Percentiles rank a stretch among this genome's conserved stretches.
Conservation (phyloP, 202 grass and related monocot genomes). For the Hordeum pubiflorum region DNA sequence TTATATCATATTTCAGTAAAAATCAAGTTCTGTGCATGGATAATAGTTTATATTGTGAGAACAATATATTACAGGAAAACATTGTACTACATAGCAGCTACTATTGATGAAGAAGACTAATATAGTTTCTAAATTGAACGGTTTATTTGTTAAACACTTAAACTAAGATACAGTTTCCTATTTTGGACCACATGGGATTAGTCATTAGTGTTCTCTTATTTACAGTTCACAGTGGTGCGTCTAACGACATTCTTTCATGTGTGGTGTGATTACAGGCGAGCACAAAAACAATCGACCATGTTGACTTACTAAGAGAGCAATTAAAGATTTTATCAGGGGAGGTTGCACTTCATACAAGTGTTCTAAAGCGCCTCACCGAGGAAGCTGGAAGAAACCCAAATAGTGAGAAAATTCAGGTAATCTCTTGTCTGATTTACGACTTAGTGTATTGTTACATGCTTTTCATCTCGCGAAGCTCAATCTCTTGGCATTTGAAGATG, state of each 20-base stretch:
- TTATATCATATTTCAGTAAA: neutral
- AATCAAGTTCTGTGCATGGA: neutral
- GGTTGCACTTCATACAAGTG: slow-evolving; percentile 85
- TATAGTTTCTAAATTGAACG: neutral
- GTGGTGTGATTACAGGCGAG: slow-evolving; percentile 52
- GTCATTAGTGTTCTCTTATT: neutral
- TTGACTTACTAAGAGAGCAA: slow-evolving; percentile 91
- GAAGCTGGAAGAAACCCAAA: slow-evolving; percentile 69
- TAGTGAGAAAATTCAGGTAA: slow-evolving; percentile 86
- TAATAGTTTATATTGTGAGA: neutral
- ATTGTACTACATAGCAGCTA: neutral
- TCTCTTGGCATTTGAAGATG: slow-evolving; percentile 54
- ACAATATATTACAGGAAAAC: neutral
- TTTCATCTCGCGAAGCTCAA: slow-evolving; percentile 7
- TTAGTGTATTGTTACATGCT: slow-evolving; percentile 20
- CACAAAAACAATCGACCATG: slow-evolving; percentile 84
- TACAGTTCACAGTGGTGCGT: neutral
- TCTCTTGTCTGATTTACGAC: neutral
- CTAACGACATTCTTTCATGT: slow-evolving; percentile 14
- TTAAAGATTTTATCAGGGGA: slow-evolving; percentile 95
- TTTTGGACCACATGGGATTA: slow-evolving; percentile 4
- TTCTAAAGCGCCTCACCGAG: slow-evolving; percentile 73
- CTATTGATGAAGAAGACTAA: neutral
- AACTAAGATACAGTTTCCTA: neutral
- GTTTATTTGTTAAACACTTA: neutral